A percentile compares a stretch with the other conserved stretches of the same genome.
Conservation (phyloP, 2,329 filamentous ascomycete species). For the Aspergillus sp. region DNA sequence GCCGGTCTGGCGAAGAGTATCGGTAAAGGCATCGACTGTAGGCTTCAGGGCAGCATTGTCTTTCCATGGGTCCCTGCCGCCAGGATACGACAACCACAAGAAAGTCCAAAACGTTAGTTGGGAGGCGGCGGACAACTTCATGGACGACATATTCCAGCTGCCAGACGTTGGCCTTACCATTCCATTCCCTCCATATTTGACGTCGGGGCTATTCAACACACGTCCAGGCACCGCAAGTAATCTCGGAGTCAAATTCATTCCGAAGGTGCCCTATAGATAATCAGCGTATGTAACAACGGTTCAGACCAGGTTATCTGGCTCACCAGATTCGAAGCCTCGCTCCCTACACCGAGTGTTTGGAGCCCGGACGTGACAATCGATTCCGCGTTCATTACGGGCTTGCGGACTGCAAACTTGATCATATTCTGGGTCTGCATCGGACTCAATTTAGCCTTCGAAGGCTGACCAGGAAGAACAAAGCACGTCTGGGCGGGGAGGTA, state of each 20-base stretch:
- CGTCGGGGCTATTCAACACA: constrained; percentile 41
- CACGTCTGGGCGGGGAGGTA: constrained; percentile 70
- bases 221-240: constrained; percentile 73
- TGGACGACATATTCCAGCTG: constrained; percentile 67
- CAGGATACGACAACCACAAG: no score
- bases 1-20: no score
- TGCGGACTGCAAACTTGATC: constrained; percentile 70
- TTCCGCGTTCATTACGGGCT: constrained; percentile 64
- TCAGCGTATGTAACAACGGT: no score
- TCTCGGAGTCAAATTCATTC: constrained; percentile 18
- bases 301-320: constrained; percentile 37
- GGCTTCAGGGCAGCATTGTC: constrained; percentile 15
- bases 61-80: constrained; percentile 12
- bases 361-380: constrained; percentile 61
- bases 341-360: constrained; percentile 57
- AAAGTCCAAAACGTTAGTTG: constrained; percentile 30
- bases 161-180: constrained; percentile 37
- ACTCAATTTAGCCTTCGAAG: constrained; percentile 59
- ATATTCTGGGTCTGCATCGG: constrained; percentile 64
- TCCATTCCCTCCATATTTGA: no score
- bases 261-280: no score
- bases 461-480: constrained; percentile 63
- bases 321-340: constrained; percentile 55
- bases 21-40: no score
- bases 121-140: constrained; percentile 57